Conservation (phyloP, 2,329 filamentous ascomycete species). For the Neofusicoccum parvum region DNA sequence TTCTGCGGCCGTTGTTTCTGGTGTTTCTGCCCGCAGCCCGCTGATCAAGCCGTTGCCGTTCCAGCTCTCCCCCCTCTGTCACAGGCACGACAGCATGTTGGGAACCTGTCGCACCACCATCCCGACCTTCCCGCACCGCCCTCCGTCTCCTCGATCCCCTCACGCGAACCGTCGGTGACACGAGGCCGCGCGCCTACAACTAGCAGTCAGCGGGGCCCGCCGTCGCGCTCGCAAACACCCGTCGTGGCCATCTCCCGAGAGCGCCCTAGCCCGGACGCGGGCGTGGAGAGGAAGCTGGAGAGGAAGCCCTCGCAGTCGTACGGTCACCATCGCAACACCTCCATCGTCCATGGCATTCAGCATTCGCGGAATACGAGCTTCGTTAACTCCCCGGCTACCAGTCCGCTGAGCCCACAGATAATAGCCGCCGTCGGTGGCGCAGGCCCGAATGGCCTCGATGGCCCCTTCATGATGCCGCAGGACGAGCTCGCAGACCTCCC, state of each 20-base stretch:
- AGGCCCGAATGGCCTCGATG: slow-evolving; percentile 35
- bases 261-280: slow-evolving; percentile 41
- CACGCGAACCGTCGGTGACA: slow-evolving; percentile 47
- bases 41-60: slow-evolving; percentile 31
- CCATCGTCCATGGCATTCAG: slow-evolving; percentile 94
- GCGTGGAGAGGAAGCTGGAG: slow-evolving; percentile 54
- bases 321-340: slow-evolving; percentile 93
- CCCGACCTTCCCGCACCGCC: slow-evolving; percentile 29
- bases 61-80: slow-evolving; percentile 43
- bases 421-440: slow-evolving; percentile 57
- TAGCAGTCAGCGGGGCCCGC: slow-evolving; percentile 43
- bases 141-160: slow-evolving; percentile 32
- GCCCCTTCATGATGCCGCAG: slow-evolving; percentile 41
- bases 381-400: slow-evolving; percentile 72
- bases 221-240: slow-evolving; percentile 48
- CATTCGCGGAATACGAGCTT: slow-evolving; percentile 88
- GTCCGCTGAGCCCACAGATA: slow-evolving; percentile 84
- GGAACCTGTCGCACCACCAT: slow-evolving; percentile 39
- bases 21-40: slow-evolving; percentile 27
- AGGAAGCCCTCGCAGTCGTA: slow-evolving; percentile 61
- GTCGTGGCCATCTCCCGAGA: slow-evolving; percentile 35
- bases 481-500: slow-evolving; percentile 42
- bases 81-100: slow-evolving; percentile 42
- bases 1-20: slow-evolving; percentile 10
- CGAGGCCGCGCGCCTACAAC: slow-evolving; percentile 50